Conservation (phyloP, 108 stramenopile species). For the Seminavis robusta region DNA sequence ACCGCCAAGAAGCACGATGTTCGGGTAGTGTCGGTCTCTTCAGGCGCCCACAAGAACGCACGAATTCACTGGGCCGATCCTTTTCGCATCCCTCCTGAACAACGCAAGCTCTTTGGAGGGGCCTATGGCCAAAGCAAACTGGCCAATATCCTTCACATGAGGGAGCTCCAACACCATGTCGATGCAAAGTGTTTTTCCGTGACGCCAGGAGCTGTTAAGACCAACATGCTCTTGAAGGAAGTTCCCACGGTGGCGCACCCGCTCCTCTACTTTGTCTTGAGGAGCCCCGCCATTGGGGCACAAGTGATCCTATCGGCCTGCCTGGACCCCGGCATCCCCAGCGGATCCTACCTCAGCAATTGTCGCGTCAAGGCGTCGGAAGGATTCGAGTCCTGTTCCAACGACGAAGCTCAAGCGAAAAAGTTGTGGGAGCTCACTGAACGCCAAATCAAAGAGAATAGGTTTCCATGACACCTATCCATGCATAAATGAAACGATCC, state of each 20-base stretch:
- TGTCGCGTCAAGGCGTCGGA: not conserved
- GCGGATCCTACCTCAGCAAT: conserved; percentile 4
- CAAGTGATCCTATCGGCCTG: conserved; percentile 10
- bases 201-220: conserved; percentile 4
- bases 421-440: not conserved
- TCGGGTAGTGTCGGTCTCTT: conserved; percentile 7
- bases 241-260: not conserved
- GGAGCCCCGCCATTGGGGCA: not conserved
- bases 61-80: conserved; percentile 4
- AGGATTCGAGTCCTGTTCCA: conserved; percentile 1
- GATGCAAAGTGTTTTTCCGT: conserved; percentile 9
- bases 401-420: conserved; percentile 7
- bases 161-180: conserved; percentile 5
- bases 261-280: not conserved
- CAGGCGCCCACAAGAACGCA: conserved; percentile 9
- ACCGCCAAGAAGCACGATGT: not conserved
- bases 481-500: too few species aligned
- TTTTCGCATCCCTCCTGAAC: not conserved
- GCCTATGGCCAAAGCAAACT: conserved; percentile 7
- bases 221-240: not conserved
- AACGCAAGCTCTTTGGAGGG: not conserved
- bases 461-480: too few species aligned
- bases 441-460: not conserved
- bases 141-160: conserved; percentile 7
- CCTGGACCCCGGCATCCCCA: not conserved